A percentile compares a stretch with the other conserved stretches of the same genome.
phyloP scores from a whole-genome alignment of 1,284 basidiomycete genomes.

The Cryptococcus wingfieldii region DNA sequence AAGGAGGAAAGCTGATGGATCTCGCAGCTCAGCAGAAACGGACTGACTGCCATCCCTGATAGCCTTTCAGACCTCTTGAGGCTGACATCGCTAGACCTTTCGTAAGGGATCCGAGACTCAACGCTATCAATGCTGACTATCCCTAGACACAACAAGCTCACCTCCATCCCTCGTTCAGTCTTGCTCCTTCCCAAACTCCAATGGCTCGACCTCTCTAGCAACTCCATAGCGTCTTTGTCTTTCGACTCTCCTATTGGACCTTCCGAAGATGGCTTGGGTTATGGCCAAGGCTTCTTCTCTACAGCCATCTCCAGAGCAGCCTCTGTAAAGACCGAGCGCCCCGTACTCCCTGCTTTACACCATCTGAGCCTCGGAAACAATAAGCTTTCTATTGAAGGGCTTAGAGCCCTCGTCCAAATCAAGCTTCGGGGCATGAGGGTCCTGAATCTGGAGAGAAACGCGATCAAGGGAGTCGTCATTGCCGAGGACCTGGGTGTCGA shows the following conservation, averaged over 20 bases:
- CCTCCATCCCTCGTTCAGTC: constrained; percentile 32
- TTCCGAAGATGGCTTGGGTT: constrained; percentile 37
- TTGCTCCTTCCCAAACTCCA: constrained; percentile 43
- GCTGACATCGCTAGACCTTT: constrained; percentile 39
- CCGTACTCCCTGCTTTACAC: constrained; percentile 30
- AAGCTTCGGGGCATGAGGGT: constrained; percentile 20
- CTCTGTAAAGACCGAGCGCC: constrained; percentile 17
- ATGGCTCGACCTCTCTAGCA: constrained; percentile 40
- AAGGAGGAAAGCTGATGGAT: neutral
- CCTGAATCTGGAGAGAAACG: constrained; percentile 35
- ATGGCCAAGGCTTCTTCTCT: constrained; percentile 43
- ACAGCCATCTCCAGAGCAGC: constrained; percentile 36
- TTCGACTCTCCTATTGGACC: constrained; percentile 37
- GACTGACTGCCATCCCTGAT: constrained; percentile 32
- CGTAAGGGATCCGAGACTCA: constrained; percentile 24
- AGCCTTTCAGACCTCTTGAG: constrained; percentile 44
- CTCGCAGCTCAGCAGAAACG: constrained; percentile 33
- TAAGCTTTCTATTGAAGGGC: constrained; percentile 18
- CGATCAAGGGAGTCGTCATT: constrained; percentile 27
- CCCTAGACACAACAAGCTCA: constrained; percentile 36
- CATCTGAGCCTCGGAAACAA: constrained; percentile 38
- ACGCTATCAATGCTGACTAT: neutral
- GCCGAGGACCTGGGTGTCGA: constrained; percentile 17
- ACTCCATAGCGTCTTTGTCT: constrained; percentile 33
- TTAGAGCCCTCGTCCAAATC: constrained; percentile 14